Evolutionary conservation across 2,329 filamentous ascomycete species (phyloP).

Genomic region (Cordyceps sp.): DNA sequence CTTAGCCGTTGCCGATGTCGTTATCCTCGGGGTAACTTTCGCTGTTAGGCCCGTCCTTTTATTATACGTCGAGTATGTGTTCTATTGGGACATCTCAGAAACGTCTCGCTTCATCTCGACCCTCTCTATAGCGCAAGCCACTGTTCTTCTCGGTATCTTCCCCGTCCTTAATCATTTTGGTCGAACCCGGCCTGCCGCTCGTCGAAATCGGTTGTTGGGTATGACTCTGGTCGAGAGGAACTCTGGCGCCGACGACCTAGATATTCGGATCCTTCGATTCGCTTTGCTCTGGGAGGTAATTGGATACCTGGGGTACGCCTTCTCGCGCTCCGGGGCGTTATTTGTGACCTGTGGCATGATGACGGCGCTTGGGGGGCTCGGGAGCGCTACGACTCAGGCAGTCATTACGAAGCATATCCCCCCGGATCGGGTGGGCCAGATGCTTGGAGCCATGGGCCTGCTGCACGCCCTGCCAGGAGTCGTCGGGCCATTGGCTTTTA

Average conservation of each 20-base stretch:
- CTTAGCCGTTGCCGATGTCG: conserved; percentile 64
- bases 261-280: conserved; percentile 59
- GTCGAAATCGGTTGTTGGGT: conserved; percentile 21
- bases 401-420: conserved; percentile 85
- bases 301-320: conserved; percentile 59
- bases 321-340: conserved; percentile 41
- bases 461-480: conserved; percentile 71
- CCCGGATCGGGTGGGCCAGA: conserved; percentile 60
- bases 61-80: conserved; percentile 67
- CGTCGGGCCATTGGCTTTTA: conserved; percentile 67
- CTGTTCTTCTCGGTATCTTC: conserved; percentile 57
- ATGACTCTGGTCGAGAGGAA: conserved; percentile 27
- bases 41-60: conserved; percentile 68
- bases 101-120: conserved; percentile 66
- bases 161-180: conserved; percentile 64
- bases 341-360: conserved; percentile 60
- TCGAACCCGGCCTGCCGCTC: conserved; percentile 35
- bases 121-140: conserved; percentile 61
- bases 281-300: conserved; percentile 62
- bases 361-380: conserved; percentile 68
- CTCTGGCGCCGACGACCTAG: conserved; percentile 58
- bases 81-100: conserved; percentile 69
- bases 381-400: conserved; percentile 68
- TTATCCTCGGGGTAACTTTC: conserved; percentile 68
- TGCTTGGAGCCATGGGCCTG: conserved; percentile 75